Base-by-base conservation (phyloP, 2,329 filamentous ascomycete species). In the Cladosporium sp. region DNA sequence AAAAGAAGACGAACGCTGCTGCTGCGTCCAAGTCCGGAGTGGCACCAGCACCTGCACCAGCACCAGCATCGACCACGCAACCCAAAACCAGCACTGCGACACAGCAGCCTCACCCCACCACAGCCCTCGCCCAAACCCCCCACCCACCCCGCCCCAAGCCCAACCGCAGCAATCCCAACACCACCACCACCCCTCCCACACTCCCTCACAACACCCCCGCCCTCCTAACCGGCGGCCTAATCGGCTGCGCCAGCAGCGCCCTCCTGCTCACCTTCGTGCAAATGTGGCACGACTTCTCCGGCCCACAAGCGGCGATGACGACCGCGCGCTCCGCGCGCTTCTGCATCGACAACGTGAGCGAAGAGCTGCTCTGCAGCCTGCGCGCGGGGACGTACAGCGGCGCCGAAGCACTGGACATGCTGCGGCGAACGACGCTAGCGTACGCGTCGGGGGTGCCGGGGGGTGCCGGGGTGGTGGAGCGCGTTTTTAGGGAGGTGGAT, bases 341-440 rank as follows among this genome's bases (percentile, higher is more conserved):
- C 8, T 61, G 58, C 27, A 37, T 64, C 18, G 57, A 64, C 55
- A 63, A 63, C 43, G 37, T 64, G 6, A 56, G 57, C 24, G 61
- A 63, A 13, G 61, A 64, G 17, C 37, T 60, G 11, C 60, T 63
- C 32, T 50, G 55, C 6, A 62, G 59, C 29, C 49, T 63, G 18
- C 58, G 60, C 41, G 55, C 60, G 2, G 62, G 61, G 4, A 64
- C 60, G 1, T 64, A 64, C 44, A 63, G 55, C 52, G 56, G 56
- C 1, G 57, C 59, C 17, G 62, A 64, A 54, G 61, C 61, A 5
- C 54, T 64, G 7, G 62, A 64, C 43, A 57, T 63, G 34, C 58
- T 64, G 8, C 52, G 60, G 22, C 58, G 62, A 2, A 63, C 60
- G 3, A 59, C 59, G 4, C 45, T 64, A 12, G 59, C 58, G 4